Base-by-base conservation (phyloP, 208 protist species). In the Leishmania lainsoni region DNA sequence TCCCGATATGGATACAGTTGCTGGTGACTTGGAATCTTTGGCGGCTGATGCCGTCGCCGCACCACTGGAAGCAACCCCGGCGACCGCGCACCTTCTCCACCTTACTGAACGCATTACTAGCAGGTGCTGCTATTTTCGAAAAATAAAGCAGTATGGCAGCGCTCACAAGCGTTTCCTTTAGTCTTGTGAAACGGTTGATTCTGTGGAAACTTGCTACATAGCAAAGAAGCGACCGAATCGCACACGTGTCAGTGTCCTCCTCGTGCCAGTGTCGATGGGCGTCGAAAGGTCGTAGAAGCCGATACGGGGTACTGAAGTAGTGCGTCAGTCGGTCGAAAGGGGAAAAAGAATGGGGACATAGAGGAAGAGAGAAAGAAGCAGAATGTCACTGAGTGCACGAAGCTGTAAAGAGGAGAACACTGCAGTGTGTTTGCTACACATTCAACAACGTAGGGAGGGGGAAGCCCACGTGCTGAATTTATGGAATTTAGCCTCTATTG, bases 51-150 rank as follows among this genome's bases (percentile, higher is more conserved):
- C 81, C 29, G 51, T 54, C 5, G 56, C 76, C 16, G 59, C 76
- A 48, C 22, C 20, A 26, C 42, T 26, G 26, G 39, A 54, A 51
- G 45, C 58, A 32, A 42, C 59, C 14, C 58, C 58, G 14, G 45
- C 14, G 20, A 54, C 54, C 42, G 75, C 54, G 48, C 75, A 32
- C 17, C 75, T 22, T 26, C 70, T 63, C 75, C 76, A 80, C 76
- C 76, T 49, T 42, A 59, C 39, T 12, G 59, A 56, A 17, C 63
- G 59, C 61, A 79, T 72, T 16, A 48, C 58, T 58, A 3, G 14
- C 39, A 3, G 14, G 29, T 17, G 12, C 8, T 22, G 4, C 45
- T 51, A 52, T 48, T 70, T 20, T 39, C 29, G 22, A 72, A 51
- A 51, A 51, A 9, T 29, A n/a, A 63, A 26, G 8, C 5, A 63